These are phyloP conservation scores for Clavaria fumosa DNA, from an alignment of 768 basidiomycete genomes.

Conservation along the genomic window DNA sequence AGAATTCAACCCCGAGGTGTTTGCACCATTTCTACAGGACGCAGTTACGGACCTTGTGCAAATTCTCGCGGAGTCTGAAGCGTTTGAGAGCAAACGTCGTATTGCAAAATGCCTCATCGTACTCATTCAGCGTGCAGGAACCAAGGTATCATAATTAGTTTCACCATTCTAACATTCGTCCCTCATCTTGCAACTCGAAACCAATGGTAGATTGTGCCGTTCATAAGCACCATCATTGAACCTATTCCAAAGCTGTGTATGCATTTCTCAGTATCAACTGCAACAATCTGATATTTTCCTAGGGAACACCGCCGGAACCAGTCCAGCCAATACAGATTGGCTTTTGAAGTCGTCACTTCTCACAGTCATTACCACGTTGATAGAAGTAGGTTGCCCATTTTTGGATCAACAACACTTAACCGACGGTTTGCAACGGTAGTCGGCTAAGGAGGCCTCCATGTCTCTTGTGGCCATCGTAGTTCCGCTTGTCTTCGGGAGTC, in stretches of 20 bases:
- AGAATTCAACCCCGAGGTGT: constrained; percentile 43
- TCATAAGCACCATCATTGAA: constrained; percentile 40
- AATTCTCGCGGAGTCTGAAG: constrained; percentile 58
- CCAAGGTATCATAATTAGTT: constrained; percentile 17
- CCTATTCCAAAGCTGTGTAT: constrained; percentile 62
- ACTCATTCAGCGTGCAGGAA: constrained; percentile 43
- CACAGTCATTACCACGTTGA: constrained; percentile 50
- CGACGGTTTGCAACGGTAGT: constrained; percentile 26
- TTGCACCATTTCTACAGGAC: constrained; percentile 52
- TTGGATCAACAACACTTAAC: neutral
- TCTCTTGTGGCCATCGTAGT: constrained; percentile 39
- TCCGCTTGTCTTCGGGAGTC: constrained; percentile 49
- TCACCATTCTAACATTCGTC: neutral
- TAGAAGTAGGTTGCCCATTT: constrained; percentile 32
- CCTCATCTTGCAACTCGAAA: too few relatives aligned
- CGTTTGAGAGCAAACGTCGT: constrained; percentile 61
- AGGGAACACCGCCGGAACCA: constrained; percentile 68
- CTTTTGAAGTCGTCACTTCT: constrained; percentile 59
- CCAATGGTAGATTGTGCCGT: constrained; percentile 45
- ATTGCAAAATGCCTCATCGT: constrained; percentile 55
- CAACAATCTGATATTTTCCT: constrained; percentile 8
- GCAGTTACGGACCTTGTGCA: constrained; percentile 51
- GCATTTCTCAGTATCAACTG: constrained; percentile 13
- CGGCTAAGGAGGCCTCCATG: constrained; percentile 46
- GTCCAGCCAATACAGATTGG: constrained; percentile 51